These are phyloP conservation scores for Pseudodiploospora longispora DNA, from an alignment of 2,329 filamentous ascomycete genomes.

Conservation along the genomic window DNA sequence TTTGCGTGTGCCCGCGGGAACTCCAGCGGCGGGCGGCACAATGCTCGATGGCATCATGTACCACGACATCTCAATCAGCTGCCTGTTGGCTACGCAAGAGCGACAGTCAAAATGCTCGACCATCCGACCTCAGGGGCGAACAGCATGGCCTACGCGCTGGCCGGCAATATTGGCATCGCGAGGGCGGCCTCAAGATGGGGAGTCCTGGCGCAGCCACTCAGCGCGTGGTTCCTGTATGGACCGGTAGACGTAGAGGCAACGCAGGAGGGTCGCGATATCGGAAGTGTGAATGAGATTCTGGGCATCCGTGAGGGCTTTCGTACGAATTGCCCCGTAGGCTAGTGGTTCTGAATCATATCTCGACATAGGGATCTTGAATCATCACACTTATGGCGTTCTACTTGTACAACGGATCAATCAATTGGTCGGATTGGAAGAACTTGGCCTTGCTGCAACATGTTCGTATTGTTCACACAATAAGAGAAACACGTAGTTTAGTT, in stretches of 20 bases:
- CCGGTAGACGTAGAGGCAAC: conserved; percentile 22
- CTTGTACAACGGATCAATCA: no score
- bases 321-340: no score
- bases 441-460: no score
- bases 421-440: no score
- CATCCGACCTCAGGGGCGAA: conserved; percentile 9
- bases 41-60: conserved; percentile 24
- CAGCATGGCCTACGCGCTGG: conserved; percentile 26
- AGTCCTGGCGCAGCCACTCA: conserved; percentile 25
- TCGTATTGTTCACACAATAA: no score
- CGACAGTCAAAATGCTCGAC: conserved; percentile 30
- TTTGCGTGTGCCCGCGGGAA: conserved; percentile 11
- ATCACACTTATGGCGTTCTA: no score
- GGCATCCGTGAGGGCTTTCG: no score
- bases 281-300: conserved; percentile 10
- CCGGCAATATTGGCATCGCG: conserved; percentile 28
- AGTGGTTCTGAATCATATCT: no score
- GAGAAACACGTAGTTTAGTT: no score
- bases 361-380: no score
- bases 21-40: conserved; percentile 6
- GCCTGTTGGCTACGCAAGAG: conserved; percentile 31
- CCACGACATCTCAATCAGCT: conserved; percentile 17
- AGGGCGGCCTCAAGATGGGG: conserved; percentile 13
- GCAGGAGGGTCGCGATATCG: conserved; percentile 8
- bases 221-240: conserved; percentile 33